Conservation (phyloP, 2,329 filamentous ascomycete species). For the Ascochyta clinopodiicola region DNA sequence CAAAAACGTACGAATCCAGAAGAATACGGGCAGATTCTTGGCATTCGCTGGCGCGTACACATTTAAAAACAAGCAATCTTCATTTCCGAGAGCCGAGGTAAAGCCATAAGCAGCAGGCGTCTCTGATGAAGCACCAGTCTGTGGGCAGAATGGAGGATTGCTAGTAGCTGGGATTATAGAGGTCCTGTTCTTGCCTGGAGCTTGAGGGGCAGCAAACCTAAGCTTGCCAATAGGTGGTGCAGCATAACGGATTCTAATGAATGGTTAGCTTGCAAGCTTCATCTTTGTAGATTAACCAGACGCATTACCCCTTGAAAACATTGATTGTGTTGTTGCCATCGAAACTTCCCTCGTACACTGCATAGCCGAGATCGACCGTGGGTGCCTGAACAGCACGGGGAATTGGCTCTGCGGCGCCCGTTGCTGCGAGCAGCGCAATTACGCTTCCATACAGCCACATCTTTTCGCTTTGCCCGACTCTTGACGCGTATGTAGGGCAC, state of each 20-base stretch:
- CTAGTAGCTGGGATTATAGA: slow-evolving; percentile 51
- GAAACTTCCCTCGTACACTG: slow-evolving; percentile 37
- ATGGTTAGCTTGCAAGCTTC: slow-evolving; percentile 31
- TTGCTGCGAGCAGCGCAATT: slow-evolving; percentile 28
- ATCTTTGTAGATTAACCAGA: neutral
- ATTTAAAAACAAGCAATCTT: slow-evolving; percentile 53
- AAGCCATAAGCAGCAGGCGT: slow-evolving; percentile 41
- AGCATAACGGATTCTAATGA: slow-evolving; percentile 55
- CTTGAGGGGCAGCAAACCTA: slow-evolving; percentile 59
- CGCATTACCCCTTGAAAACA: slow-evolving; percentile 42
- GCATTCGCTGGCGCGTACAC: slow-evolving; percentile 49
- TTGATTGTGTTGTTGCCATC: slow-evolving; percentile 36
- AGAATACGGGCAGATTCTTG: slow-evolving; percentile 61
- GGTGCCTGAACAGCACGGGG: slow-evolving; percentile 30
- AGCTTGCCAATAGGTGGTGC: slow-evolving; percentile 58
- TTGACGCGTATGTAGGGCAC: neutral
- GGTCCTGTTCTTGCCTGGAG: slow-evolving; percentile 52
- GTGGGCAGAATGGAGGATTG: slow-evolving; percentile 49
- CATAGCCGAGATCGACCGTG: slow-evolving; percentile 42
- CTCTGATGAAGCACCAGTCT: slow-evolving; percentile 37
- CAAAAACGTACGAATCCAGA: slow-evolving; percentile 56
- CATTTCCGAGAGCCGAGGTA: slow-evolving; percentile 39
- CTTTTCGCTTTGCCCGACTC: slow-evolving; percentile 11
- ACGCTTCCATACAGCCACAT: slow-evolving; percentile 22
- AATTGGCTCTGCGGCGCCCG: slow-evolving; percentile 29